Base-by-base conservation (phyloP, 441 rosid genomes). In the Kokia cookei region DNA sequence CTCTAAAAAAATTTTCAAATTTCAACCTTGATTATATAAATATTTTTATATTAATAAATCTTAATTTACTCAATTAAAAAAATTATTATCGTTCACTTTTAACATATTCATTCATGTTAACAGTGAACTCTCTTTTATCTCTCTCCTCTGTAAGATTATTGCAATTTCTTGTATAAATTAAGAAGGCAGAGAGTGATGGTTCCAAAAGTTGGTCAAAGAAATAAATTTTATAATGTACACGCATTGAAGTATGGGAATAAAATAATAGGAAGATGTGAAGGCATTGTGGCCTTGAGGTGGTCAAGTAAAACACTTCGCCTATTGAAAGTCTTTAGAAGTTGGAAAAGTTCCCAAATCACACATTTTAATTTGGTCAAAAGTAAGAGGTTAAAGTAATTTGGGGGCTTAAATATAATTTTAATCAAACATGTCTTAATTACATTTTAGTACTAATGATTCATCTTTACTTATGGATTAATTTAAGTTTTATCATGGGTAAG, bases 321-420 rank as follows among this genome's bases (percentile, higher is more conserved):
- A 11, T 78, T 80, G 75, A 75, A 77, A 75, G 71, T 80, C 83
- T 66, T 76, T 26, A 24, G 84, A 81, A 78, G 80, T 63, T 78
- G 75, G 80, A 66, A 65, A 65, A 24, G 71, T 81, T 74, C 76
- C 26, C 57, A 6, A n/a, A 50, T 53, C 1, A 9, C 1, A 1
- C 8, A 37, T 7, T 6, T 37, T 37, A 37, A 19, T 62, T 50
- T 17, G 78, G 86, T 84, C 86, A 79, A 84, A 77, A 74, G 75
- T 69, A 53, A 71, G 73, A 22, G 69, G 53, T 73, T 24, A n/a
- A 22, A 22, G 54, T 24, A 45, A 65, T 24, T 15, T 66, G 35
- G 35, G 37, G 15, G 40, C 40, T 66, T 26, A 47, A 66, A 26
- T 66, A 24, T 47, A 13, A 26, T 47, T 26, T 47, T 66, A 45